Conservation (phyloP, 2,329 filamentous ascomycete genomes). For the Daldinia sp. region DNA sequence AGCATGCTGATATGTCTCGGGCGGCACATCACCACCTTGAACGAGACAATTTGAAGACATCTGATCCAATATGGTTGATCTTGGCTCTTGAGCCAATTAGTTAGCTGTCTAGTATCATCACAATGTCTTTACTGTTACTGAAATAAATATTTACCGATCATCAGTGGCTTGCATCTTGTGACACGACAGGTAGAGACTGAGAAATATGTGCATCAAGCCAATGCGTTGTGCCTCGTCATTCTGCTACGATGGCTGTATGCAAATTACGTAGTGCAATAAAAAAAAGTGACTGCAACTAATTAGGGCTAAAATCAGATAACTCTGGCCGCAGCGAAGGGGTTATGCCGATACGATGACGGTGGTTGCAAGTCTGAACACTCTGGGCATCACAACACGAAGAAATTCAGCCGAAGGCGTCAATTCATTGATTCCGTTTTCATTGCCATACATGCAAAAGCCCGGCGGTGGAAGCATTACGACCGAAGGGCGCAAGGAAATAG, state of each 20-base stretch:
- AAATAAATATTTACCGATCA: too few species aligned
- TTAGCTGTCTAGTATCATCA: constrained; percentile 11
- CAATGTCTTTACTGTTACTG: neutral
- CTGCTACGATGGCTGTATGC: too few species aligned
- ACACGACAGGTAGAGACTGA: too few species aligned
- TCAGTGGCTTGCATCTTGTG: too few species aligned
- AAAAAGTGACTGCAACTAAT: too few species aligned
- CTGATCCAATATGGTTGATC: constrained; percentile 66
- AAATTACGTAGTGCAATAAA: too few species aligned
- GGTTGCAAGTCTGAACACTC: too few species aligned
- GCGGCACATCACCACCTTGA: constrained; percentile 72
- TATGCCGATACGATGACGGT: too few species aligned
- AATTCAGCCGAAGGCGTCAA: constrained; percentile 48
- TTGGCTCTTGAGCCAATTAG: neutral
- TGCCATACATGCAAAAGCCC: constrained; percentile 64
- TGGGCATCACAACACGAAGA: neutral
- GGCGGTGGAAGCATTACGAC: constrained; percentile 51
- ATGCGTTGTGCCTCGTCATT: too few species aligned
- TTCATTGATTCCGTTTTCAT: constrained; percentile 67
- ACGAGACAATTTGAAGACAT: constrained; percentile 72
- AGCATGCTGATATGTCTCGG: constrained; percentile 74
- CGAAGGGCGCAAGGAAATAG: constrained; percentile 55
- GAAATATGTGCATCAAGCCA: too few species aligned
- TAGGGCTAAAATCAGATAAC: too few species aligned
- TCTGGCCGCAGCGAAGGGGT: too few species aligned